phyloP scores from a whole-genome alignment of 352 stramenopile species.

The Thalassiosira hispida region DNA sequence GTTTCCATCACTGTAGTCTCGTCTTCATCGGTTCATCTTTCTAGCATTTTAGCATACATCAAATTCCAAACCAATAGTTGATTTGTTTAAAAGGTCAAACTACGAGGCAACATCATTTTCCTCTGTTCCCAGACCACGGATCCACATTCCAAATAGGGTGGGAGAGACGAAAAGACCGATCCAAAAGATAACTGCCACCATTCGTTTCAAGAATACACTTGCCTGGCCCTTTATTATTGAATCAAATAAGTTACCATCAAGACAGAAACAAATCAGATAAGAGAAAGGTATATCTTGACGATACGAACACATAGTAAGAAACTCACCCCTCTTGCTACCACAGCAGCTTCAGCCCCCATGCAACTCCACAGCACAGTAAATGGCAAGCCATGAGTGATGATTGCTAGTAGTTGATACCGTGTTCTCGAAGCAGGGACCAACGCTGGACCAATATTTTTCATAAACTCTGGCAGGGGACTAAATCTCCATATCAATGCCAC shows the following conservation, averaged over 20 bases:
- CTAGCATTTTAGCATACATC: too few relatives aligned
- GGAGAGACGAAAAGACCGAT: slow-evolving; percentile 43
- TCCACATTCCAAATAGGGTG: slow-evolving; percentile 52
- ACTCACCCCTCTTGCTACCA: slow-evolving; percentile 43
- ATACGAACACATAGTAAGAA: not conserved
- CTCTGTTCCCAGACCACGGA: slow-evolving; percentile 25
- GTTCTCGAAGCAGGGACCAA: slow-evolving; percentile 59
- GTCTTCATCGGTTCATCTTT: too few relatives aligned
- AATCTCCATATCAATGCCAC: slow-evolving; percentile 71
- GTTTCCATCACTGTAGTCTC: too few relatives aligned
- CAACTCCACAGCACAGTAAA: slow-evolving; percentile 78
- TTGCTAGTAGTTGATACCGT: slow-evolving; percentile 66
- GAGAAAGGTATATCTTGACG: too few relatives aligned
- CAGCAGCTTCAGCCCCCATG: slow-evolving; percentile 67
- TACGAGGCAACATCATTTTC: too few relatives aligned
- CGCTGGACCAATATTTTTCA: slow-evolving; percentile 77
- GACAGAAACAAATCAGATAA: too few relatives aligned
- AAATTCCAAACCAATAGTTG: too few relatives aligned
- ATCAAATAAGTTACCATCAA: not conserved
- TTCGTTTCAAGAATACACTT: slow-evolving; percentile 43
- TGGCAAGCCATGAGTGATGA: slow-evolving; percentile 64
- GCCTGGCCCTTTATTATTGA: slow-evolving; percentile 12
- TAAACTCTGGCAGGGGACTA: slow-evolving; percentile 71
- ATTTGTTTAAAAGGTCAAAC: too few relatives aligned
- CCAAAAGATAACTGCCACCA: slow-evolving; percentile 40